These are phyloP conservation scores for Anaeramoeba ignava DNA, from an alignment of 78 protist genomes.

Conservation along the genomic window DNA sequence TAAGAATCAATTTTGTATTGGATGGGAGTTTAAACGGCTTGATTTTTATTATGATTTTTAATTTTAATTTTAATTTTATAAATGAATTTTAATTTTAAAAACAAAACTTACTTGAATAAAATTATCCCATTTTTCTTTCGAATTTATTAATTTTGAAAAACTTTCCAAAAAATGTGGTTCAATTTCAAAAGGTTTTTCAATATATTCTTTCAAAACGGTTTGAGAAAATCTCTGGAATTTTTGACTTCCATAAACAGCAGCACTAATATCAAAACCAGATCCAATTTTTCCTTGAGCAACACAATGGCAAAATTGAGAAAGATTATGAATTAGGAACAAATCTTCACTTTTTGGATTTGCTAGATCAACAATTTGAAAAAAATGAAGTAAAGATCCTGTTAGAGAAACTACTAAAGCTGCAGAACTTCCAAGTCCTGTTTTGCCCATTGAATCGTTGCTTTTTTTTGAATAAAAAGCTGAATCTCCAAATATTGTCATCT, in stretches of 20 bases:
- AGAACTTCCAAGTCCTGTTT: not conserved
- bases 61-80: not conserved
- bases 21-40: too few species aligned
- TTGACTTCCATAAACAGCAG: not conserved
- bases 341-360: not conserved
- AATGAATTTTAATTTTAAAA: not conserved
- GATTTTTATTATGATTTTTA: too few species aligned
- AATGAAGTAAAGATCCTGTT: not conserved
- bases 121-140: not conserved
- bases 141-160: not conserved
- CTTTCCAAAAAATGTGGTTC: too few species aligned
- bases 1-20: too few species aligned
- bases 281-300: slow-evolving; percentile 1
- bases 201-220: not conserved
- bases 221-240: not conserved
- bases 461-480: not conserved
- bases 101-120: not conserved
- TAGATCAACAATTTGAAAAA: not conserved
- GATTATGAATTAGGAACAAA: not conserved
- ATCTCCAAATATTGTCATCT: not conserved
- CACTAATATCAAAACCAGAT: not conserved
- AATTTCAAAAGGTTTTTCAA: too few species aligned
- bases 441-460: not conserved
- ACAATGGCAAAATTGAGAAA: not conserved
- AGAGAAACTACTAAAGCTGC: not conserved